Base-by-base conservation (phyloP, 257 asterid genomes). In the Sherardia arvensis region DNA sequence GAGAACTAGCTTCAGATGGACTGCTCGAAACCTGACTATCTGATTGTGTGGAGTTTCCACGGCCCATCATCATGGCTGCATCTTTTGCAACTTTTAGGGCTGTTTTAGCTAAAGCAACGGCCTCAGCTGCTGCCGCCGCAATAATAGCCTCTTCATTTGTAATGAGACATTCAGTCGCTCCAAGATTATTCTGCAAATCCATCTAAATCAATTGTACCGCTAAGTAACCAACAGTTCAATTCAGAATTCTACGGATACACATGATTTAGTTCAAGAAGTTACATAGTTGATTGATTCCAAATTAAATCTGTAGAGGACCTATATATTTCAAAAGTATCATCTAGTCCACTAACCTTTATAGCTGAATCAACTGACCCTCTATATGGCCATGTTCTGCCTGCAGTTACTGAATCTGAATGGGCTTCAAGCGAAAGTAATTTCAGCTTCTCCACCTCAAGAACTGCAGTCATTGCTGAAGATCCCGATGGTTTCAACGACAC, bases 71-170 rank as follows among this genome's bases (percentile, higher is more conserved):
- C 88, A 78, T 70, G 62, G 89, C 95, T 27, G 90, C 94, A 63
- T 87, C 93, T 76, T 87, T 90, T 33, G 99, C 99, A 66, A 83
- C 83, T 75, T 85, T 80, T 47, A 87, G 74, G 67, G 99, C 97
- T 55, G 87, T 93, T 74, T 84, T 87, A 66, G 99, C 97, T 63
- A 92, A 80, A 57, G 95, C 87, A 68, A 89, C 88, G 38, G 95
- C 96, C 79, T 92, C 97, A 48, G 96, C 84, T 45, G 97, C 97
- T 72, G 97, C 93, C 49, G 95, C 97, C 61, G 86, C 82, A 65
- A 89, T 77, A 34, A 77, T 75, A 56, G 94, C 83, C 74, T 87
- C 95, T 78, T 87, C 96, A 68, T 77, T 76, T 62, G 88, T 74
- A 77, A 77, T 73, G 72, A 81, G 83, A 56, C 73, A 65, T 62